Percentiles rank a stretch among this genome's conserved stretches.
Evolutionary conservation across 2,329 filamentous ascomycete species (phyloP).

Genomic region (Tolypocladium inflatum): DNA sequence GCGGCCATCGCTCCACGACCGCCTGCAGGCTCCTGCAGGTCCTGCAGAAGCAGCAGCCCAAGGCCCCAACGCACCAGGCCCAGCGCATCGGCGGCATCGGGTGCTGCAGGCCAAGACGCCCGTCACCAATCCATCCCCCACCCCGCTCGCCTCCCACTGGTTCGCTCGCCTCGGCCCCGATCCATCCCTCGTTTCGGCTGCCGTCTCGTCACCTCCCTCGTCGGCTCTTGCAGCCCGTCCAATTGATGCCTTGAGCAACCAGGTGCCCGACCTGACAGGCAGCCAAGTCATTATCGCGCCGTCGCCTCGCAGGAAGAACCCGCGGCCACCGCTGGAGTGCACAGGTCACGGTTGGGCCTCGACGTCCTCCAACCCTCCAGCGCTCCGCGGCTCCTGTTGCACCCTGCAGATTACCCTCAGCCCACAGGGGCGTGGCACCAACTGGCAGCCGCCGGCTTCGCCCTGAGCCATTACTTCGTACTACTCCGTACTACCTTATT

Average conservation of each 20-base stretch:
- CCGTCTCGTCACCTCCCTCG: background rate
- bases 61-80: too few species aligned
- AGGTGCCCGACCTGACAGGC: background rate
- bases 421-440: background rate
- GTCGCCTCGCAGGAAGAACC: background rate
- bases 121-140: background rate
- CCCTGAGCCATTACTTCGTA: background rate
- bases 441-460: background rate
- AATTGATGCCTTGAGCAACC: background rate
- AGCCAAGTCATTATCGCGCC: background rate
- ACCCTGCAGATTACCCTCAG: background rate
- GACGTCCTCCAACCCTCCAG: background rate
- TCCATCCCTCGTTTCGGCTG: background rate
- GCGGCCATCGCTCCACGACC: background rate
- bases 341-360: background rate
- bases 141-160: background rate
- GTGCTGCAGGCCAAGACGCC: background rate
- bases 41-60: too few species aligned
- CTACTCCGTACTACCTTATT: too few species aligned
- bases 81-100: too few species aligned
- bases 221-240: background rate
- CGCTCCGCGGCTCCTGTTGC: background rate
- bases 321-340: background rate
- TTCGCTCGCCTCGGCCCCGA: background rate
- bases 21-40: background rate